Evolutionary conservation across 2,329 filamentous ascomycete genomes (phyloP).

Genomic region (Claviceps monticola): DNA sequence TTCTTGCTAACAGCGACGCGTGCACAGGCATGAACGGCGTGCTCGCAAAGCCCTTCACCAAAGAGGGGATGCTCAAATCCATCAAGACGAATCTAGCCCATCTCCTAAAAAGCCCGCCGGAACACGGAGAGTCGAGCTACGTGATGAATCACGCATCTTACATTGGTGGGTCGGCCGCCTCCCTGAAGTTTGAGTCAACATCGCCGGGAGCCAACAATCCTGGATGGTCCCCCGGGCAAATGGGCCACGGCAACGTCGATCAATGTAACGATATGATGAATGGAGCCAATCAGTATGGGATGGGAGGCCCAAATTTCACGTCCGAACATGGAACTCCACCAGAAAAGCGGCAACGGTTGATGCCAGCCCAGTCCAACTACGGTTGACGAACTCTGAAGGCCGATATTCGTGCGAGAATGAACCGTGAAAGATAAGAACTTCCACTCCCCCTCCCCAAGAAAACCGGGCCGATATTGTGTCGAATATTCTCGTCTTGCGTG

Average conservation of each 20-base stretch:
- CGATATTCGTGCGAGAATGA: neutral
- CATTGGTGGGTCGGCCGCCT: conserved; percentile 19
- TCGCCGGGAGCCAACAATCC: conserved; percentile 32
- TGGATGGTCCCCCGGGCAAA: conserved; percentile 38
- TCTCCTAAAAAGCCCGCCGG: conserved; percentile 54
- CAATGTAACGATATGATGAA: conserved; percentile 33
- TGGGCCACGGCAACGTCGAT: conserved; percentile 32
- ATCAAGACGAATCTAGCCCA: conserved; percentile 81
- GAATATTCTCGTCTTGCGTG: neutral
- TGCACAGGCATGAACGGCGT: conserved; percentile 87
- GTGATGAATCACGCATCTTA: conserved; percentile 20
- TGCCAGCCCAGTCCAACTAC: conserved; percentile 28
- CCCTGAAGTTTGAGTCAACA: conserved; percentile 39
- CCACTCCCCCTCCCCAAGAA: neutral
- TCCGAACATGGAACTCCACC: conserved; percentile 28
- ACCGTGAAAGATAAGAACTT: neutral
- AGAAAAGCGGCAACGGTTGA: conserved; percentile 41
- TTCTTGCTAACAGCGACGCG: neutral
- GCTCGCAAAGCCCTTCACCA: conserved; percentile 90
- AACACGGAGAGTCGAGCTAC: conserved; percentile 25
- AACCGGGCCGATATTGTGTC: neutral
- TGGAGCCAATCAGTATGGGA: conserved; percentile 25
- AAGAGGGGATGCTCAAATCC: conserved; percentile 70
- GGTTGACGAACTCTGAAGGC: conserved; percentile 12
- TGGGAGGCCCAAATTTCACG: conserved; percentile 17